Conservation (phyloP, 2,329 filamentous ascomycete species). For the Monilinia laxa region DNA sequence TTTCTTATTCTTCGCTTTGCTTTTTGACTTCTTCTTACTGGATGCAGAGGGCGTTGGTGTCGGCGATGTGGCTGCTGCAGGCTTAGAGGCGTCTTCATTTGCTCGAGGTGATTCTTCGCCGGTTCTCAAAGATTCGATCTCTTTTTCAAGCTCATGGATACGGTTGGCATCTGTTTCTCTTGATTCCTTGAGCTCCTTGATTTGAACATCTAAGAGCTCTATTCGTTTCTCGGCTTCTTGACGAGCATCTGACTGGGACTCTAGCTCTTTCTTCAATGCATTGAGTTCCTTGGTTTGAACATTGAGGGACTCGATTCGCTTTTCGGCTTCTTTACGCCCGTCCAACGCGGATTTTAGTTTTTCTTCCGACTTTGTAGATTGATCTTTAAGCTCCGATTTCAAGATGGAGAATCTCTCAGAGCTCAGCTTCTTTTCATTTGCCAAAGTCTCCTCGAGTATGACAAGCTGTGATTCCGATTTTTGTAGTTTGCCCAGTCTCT, state of each 20-base stretch:
- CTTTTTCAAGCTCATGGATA: conserved; percentile 33
- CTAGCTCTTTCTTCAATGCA: conserved; percentile 27
- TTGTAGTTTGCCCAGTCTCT: neutral
- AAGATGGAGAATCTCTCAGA: conserved; percentile 30
- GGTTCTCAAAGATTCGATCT: conserved; percentile 30
- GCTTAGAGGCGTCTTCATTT: conserved; percentile 23
- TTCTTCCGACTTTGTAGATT: conserved; percentile 26
- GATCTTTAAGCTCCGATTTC: conserved; percentile 29
- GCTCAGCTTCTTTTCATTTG: conserved; percentile 27
- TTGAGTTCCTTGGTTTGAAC: conserved; percentile 34
- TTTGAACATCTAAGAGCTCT: conserved; percentile 30
- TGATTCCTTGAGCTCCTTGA: conserved; percentile 32
- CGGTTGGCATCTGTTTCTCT: conserved; percentile 29
- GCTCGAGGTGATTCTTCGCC: conserved; percentile 24
- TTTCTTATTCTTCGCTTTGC: conserved; percentile 78
- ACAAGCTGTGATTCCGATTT: conserved; percentile 30
- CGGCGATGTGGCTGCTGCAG: conserved; percentile 46
- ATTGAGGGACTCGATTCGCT: conserved; percentile 27
- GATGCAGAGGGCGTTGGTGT: conserved; percentile 43
- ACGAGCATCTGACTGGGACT: conserved; percentile 28
- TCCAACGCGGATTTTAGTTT: conserved; percentile 29
- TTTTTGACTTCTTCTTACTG: conserved; percentile 71
- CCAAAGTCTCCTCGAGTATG: conserved; percentile 29
- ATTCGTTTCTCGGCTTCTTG: conserved; percentile 30
- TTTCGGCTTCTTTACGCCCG: conserved; percentile 32